These are phyloP conservation scores for Alternaria triticina DNA, from an alignment of 2,329 filamentous ascomycete genomes.

Conservation along the genomic window DNA sequence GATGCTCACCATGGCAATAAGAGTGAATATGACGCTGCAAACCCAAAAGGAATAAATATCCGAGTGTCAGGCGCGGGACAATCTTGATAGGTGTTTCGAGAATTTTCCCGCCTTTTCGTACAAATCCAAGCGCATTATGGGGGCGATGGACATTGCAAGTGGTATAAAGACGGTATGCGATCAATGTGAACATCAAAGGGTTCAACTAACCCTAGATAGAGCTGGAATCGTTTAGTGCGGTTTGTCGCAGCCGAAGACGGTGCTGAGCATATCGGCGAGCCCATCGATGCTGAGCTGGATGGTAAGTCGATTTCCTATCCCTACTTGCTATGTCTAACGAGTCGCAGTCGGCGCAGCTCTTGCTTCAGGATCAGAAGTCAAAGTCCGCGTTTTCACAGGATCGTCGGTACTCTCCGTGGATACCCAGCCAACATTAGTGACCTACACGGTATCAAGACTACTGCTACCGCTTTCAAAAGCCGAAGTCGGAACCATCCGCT, in stretches of 20 bases:
- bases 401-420: slow-evolving; percentile 8
- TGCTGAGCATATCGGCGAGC: slow-evolving; percentile 21
- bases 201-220: background rate
- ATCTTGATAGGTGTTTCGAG: no score
- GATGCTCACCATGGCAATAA: background rate
- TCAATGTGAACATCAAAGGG: background rate
- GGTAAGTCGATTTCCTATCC: background rate
- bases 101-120: no score
- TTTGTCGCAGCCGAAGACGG: slow-evolving; percentile 24
- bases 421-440: slow-evolving; percentile 7
- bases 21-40: background rate
- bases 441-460: slow-evolving; percentile 14
- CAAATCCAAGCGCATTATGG: no score
- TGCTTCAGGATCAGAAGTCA: slow-evolving; percentile 5
- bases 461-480: slow-evolving; percentile 45
- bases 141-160: background rate
- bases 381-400: slow-evolving; percentile 16
- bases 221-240: slow-evolving; percentile 20
- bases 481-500: slow-evolving; percentile 53
- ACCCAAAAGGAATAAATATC: background rate
- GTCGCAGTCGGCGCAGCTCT: slow-evolving; percentile 20
- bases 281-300: slow-evolving; percentile 14
- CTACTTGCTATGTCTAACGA: no score
- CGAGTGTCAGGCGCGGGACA: no score
- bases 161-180: slow-evolving; percentile 6